Conservation (phyloP, 805 yeast genomes). For the Cyberlindnera japonica region DNA sequence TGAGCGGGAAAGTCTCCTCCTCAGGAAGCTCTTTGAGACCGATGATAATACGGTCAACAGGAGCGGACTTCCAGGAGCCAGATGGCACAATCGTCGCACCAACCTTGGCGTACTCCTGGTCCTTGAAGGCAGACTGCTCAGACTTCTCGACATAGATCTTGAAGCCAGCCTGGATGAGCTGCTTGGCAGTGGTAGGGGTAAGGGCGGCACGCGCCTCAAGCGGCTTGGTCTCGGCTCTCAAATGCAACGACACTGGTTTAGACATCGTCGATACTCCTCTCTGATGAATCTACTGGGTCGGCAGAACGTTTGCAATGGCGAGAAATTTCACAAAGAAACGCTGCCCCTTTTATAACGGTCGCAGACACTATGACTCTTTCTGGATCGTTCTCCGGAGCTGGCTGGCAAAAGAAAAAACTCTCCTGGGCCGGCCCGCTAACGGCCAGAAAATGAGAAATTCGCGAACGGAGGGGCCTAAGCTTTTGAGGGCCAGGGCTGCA, state of each 20-base stretch:
- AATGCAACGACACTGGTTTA: constrained; percentile 63
- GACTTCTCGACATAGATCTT: constrained; percentile 85
- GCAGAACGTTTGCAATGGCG: background rate
- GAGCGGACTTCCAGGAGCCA: constrained; percentile 92
- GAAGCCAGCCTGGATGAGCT: constrained; percentile 82
- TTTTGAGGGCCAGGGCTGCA: background rate
- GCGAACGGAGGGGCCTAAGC: too few relatives aligned
- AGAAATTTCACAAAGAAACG: background rate
- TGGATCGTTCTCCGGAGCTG: constrained; percentile 1
- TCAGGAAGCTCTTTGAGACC: constrained; percentile 97
- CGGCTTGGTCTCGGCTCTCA: constrained; percentile 97
- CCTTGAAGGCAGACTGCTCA: constrained; percentile 73
- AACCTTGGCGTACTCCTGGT: constrained; percentile 67
- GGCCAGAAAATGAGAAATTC: background rate
- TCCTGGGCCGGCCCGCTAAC: constrained; percentile 4
- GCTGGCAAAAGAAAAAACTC: background rate
- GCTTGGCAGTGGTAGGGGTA: constrained; percentile 87
- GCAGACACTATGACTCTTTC: background rate
- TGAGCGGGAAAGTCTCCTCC: constrained; percentile 80
- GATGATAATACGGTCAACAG: constrained; percentile 80
- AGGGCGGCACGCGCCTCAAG: constrained; percentile 96
- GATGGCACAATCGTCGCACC: constrained; percentile 90
- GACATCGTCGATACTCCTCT: constrained; percentile 5
- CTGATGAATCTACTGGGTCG: too few relatives aligned
- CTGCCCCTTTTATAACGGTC: background rate